A percentile compares a stretch with the other conserved stretches of the same genome.
These are phyloP conservation scores for Cutaneotrichosporon spelunceum DNA, from an alignment of 1,284 basidiomycete genomes.

Conservation along the genomic window DNA sequence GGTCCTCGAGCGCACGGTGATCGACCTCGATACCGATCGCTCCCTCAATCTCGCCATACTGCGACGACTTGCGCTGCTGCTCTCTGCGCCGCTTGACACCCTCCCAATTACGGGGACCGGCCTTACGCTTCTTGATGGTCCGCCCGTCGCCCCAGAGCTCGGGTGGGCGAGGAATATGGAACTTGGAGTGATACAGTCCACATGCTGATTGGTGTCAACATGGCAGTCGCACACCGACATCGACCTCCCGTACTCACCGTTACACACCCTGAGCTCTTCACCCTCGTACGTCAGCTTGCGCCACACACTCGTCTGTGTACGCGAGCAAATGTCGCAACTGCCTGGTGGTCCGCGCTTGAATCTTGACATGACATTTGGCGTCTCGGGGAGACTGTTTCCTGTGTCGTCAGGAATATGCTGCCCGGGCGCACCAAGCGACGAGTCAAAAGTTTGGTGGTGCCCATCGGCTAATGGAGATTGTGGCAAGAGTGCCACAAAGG, in stretches of 20 bases:
- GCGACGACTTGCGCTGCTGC: background rate
- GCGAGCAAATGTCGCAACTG: slow-evolving; percentile 46
- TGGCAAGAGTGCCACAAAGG: slow-evolving; percentile 37
- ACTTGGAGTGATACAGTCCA: slow-evolving; percentile 45
- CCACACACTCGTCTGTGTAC: slow-evolving; percentile 49
- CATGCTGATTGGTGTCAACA: slow-evolving; percentile 33
- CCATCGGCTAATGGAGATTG: slow-evolving; percentile 13
- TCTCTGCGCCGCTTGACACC: slow-evolving; percentile 2
- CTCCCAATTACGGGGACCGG: slow-evolving; percentile 22
- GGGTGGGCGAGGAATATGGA: slow-evolving; percentile 44
- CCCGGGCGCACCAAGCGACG: background rate
- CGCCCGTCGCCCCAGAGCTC: slow-evolving; percentile 49
- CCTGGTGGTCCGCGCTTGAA: slow-evolving; percentile 42
- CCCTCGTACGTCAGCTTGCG: slow-evolving; percentile 38
- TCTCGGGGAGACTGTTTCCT: slow-evolving; percentile 5
- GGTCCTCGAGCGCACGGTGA: background rate
- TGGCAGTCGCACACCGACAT: background rate
- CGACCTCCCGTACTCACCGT: slow-evolving; percentile 34
- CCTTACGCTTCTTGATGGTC: slow-evolving; percentile 40
- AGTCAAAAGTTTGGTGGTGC: slow-evolving; percentile 1
- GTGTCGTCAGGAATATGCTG: slow-evolving; percentile 6
- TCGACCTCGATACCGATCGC: background rate
- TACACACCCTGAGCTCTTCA: slow-evolving; percentile 43
- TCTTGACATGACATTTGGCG: slow-evolving; percentile 32
- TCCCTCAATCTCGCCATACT: background rate